Evolutionary conservation across 2,329 filamentous ascomycete genomes (phyloP).

Genomic region (Emergomyces orientalis): DNA sequence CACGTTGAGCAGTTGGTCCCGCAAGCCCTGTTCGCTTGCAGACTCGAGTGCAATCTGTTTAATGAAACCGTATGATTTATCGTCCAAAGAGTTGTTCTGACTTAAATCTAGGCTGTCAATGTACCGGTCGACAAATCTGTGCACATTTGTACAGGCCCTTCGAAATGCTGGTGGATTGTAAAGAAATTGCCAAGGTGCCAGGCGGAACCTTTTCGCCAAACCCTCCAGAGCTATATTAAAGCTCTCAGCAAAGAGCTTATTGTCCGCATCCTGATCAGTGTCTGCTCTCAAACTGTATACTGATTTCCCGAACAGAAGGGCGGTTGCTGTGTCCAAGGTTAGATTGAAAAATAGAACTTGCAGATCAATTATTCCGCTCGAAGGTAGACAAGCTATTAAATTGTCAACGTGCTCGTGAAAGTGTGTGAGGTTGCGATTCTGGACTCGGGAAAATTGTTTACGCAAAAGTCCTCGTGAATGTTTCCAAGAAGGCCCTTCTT

Average conservation of each 20-base stretch:
- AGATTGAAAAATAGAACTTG: constrained; percentile 33
- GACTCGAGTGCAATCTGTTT: constrained; percentile 13
- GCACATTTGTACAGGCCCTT: constrained; percentile 21
- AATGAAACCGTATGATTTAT: constrained; percentile 4
- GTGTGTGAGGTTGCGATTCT: constrained; percentile 26
- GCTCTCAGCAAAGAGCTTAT: constrained; percentile 18
- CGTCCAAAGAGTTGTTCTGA: constrained; percentile 2
- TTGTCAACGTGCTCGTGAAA: constrained; percentile 26
- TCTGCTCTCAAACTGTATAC: constrained; percentile 16
- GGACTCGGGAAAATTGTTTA: constrained; percentile 27
- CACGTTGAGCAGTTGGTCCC: constrained; percentile 25
- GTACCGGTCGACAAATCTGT: constrained; percentile 18
- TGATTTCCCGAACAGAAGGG: constrained; percentile 31
- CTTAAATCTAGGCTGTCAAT: constrained; percentile 14
- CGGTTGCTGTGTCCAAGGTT: constrained; percentile 31
- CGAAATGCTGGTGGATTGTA: constrained; percentile 23
- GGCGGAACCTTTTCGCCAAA: constrained; percentile 21
- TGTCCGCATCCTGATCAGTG: constrained; percentile 11
- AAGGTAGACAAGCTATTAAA: constrained; percentile 22
- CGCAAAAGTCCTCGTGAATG: constrained; percentile 27
- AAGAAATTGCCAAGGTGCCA: constrained; percentile 27
- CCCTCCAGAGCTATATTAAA: constrained; percentile 21
- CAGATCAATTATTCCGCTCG: constrained; percentile 21
- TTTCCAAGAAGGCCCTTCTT: constrained; percentile 20
- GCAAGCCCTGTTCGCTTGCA: constrained; percentile 18